These are phyloP conservation scores for Secale cereale DNA, from an alignment of 176 grass and related monocot species.

Conservation along the genomic window DNA sequence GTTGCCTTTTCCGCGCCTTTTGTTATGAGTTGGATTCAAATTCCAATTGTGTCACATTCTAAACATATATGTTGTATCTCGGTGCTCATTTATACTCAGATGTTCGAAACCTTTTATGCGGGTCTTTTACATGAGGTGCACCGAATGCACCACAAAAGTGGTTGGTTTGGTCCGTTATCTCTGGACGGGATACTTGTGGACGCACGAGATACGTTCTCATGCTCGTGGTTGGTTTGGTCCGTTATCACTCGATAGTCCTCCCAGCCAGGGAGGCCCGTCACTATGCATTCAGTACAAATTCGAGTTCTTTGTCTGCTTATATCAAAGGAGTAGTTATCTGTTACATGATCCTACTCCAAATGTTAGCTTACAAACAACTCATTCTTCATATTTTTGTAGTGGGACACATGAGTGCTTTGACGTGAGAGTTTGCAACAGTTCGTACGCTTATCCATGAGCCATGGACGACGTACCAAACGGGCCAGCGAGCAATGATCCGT, in stretches of 20 bases:
- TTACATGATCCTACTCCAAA: not conserved
- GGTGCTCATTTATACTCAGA: no score
- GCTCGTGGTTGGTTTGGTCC: no score
- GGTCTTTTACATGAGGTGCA: not conserved
- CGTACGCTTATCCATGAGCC: not conserved
- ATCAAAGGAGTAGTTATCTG: not conserved
- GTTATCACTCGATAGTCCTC: no score
- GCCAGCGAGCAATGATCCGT: conserved; percentile 5
- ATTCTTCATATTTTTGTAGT: not conserved
- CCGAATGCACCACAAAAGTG: not conserved
- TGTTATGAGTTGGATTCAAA: not conserved
- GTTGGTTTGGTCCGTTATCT: not conserved
- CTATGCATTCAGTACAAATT: not conserved
- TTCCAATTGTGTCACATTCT: not conserved
- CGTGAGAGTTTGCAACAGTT: not conserved
- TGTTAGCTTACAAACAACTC: not conserved
- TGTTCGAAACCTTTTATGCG: not conserved
- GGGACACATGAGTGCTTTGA: not conserved
- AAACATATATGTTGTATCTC: not conserved
- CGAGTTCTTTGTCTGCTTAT: not conserved
- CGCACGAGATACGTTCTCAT: no score
- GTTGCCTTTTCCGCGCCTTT: not conserved
- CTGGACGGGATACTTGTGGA: no score
- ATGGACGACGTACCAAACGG: not conserved
- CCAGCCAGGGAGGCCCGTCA: no score